These are phyloP conservation scores for Skeletonema marinoi DNA, from an alignment of 108 stramenopile genomes.

Conservation along the genomic window DNA sequence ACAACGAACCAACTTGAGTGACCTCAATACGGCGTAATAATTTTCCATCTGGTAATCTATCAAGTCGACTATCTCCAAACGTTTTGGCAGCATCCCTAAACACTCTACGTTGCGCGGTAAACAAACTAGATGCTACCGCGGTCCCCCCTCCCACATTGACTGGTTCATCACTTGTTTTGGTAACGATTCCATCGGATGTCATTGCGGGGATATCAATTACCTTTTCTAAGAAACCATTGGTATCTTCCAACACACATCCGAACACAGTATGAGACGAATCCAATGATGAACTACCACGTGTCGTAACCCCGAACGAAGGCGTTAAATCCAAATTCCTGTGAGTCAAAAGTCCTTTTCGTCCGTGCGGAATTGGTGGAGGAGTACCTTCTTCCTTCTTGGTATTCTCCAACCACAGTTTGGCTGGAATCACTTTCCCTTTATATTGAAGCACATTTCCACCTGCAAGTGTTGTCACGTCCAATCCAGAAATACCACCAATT, in stretches of 20 bases:
- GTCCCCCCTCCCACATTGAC: slow-evolving; percentile 12
- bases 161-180: slow-evolving; percentile 21
- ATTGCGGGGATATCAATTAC: slow-evolving; percentile 63
- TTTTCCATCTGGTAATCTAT: slow-evolving; percentile 81
- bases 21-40: slow-evolving; percentile 83
- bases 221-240: slow-evolving; percentile 55
- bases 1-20: slow-evolving; percentile 66
- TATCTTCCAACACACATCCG: slow-evolving; percentile 71
- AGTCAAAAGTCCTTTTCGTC: slow-evolving; percentile 69
- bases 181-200: slow-evolving; percentile 42
- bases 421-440: slow-evolving; percentile 67
- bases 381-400: neutral
- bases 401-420: slow-evolving; percentile 80
- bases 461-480: slow-evolving; percentile 65
- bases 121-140: slow-evolving; percentile 64
- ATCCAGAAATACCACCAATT: slow-evolving; percentile 73
- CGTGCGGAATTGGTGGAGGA: slow-evolving; percentile 48
- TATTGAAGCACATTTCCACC: slow-evolving; percentile 68
- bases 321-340: slow-evolving; percentile 70
- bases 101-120: slow-evolving; percentile 73
- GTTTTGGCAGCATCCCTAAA: slow-evolving; percentile 84
- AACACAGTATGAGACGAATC: slow-evolving; percentile 81
- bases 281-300: slow-evolving; percentile 52
- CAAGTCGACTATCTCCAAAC: slow-evolving; percentile 77
- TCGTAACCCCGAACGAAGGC: slow-evolving; percentile 85